A percentile compares a stretch with the other conserved stretches of the same genome.
Evolutionary conservation across 805 yeast genomes (phyloP).

Genomic region (Tetrapisispora pingtungensis): DNA sequence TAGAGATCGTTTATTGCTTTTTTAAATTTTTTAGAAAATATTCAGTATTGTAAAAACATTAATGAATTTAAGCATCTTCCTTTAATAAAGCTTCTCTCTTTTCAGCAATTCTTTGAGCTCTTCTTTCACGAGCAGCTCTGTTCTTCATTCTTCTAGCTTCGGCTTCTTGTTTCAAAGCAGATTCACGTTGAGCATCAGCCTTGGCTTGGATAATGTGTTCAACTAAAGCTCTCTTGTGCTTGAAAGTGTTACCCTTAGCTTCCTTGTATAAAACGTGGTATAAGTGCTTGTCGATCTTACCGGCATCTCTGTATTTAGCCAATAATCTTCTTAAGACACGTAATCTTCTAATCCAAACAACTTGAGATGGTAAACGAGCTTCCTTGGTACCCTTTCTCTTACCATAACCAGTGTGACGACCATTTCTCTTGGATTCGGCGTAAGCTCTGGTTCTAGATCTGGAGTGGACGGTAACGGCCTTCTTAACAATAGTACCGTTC

Average conservation of each 20-base stretch:
- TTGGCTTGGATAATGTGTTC: slow-evolving; percentile 99
- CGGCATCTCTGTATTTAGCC: slow-evolving; percentile 98
- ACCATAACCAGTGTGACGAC: slow-evolving; percentile 99
- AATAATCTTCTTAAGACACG: slow-evolving; percentile 98
- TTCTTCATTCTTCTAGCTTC: slow-evolving; percentile 98
- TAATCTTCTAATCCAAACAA: slow-evolving; percentile 99
- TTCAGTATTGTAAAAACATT: not conserved
- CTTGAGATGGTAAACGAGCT: slow-evolving; percentile 98
- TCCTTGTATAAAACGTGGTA: slow-evolving; percentile 95
- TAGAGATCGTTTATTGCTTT: not conserved
- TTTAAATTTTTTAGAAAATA: not conserved
- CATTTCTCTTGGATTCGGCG: slow-evolving; percentile 93
- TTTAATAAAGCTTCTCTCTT: slow-evolving; percentile 94
- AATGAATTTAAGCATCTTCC: slow-evolving; percentile 42
- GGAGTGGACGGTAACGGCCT: slow-evolving; percentile 96
- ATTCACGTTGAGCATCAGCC: slow-evolving; percentile 99
- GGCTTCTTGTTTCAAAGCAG: slow-evolving; percentile 97
- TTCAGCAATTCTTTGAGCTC: slow-evolving; percentile 92
- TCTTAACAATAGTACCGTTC: slow-evolving; percentile 97
- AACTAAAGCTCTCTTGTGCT: slow-evolving; percentile 99
- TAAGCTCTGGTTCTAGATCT: slow-evolving; percentile 97
- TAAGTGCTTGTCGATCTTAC: slow-evolving; percentile 98
- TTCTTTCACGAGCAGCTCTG: slow-evolving; percentile 99
- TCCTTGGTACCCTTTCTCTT: slow-evolving; percentile 99
- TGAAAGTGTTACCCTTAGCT: slow-evolving; percentile 99